Evolutionary conservation across 148 eudicot species (phyloP), one percentile per base, ranked within the genome.

Genomic region (Persicaria tinctoria): DNA sequence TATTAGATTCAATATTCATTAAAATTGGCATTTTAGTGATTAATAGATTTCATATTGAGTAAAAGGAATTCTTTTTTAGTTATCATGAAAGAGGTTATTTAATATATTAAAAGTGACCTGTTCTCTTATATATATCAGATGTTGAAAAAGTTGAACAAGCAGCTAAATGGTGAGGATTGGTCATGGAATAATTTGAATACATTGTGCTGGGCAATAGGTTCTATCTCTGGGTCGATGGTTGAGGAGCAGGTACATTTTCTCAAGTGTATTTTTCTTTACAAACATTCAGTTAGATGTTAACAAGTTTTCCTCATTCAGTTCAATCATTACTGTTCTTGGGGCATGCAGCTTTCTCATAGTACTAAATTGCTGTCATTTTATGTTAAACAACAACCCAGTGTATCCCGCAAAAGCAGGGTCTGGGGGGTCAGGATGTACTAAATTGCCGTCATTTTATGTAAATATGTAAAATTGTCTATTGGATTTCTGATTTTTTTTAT

Each of bases 121-220:
- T 46, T 73, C 62, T 51, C 46, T 50, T 45, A 75, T 68, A 72
- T 51, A 46, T 57, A 72, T 20, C 74, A 96, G 99, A 96, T 96
- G 99, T 87, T 96, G 73, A 87, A 72, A 81, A 96, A 92, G 82
- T 81, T 96, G 72, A 89, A 79, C 74, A 92, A 88, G 79, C 99
- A 90, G 82, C 85, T 96, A 51, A 88, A 80, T 82, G 99, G 99
- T 49, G 97, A 89, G 82, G 99, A 96, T 83, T 96, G 97, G 99
- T 81, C 97, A 18, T 96, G 99, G 99, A 96, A 96, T 80, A 92
- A 96, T 81, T 82, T 96, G 72, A 96, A 96, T 81, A 96, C 99
- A 23, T 82, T 96, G 72, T 96, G 99, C 78, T 96, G 99, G 99
- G 99, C 99, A 75, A 92, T 96, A 46, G 99, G 99, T 53, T 96